Evolutionary conservation across 139 green algal species (phyloP).

Genomic region (Micractinium sp.): DNA sequence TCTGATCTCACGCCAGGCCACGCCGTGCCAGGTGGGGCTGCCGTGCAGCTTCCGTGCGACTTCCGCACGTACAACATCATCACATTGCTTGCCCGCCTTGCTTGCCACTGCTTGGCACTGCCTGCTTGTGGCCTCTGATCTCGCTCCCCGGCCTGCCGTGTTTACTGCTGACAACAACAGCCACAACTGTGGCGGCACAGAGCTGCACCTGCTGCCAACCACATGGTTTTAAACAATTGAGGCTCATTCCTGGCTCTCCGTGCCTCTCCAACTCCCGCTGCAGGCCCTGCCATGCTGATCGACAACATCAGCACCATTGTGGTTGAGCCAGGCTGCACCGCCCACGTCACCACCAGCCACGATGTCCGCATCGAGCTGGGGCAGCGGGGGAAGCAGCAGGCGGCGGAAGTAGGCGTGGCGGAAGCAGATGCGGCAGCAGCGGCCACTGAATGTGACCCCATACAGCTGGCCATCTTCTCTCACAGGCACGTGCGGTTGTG

Average conservation of each 20-base stretch:
- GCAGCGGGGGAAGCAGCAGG: not conserved
- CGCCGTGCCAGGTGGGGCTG: constrained; percentile 32
- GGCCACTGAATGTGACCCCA: constrained; percentile 76
- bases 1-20: constrained; percentile 69
- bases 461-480: constrained; percentile 95
- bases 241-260: not conserved
- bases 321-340: constrained; percentile 88
- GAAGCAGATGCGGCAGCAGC: not conserved
- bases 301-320: constrained; percentile 92
- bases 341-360: constrained; percentile 75
- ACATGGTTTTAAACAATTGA: not conserved
- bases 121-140: too few relatives aligned
- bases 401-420: constrained; percentile 2
- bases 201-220: too few relatives aligned
- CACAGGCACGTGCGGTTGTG: constrained; percentile 66
- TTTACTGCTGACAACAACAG: too few relatives aligned
- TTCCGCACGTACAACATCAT: not conserved
- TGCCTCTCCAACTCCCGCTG: not conserved
- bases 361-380: constrained; percentile 84
- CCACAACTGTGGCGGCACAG: too few relatives aligned
- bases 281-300: constrained; percentile 92
- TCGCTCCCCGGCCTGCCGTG: too few relatives aligned
- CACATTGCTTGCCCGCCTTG: not conserved
- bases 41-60: not conserved
- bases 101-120: too few relatives aligned